Conservation (phyloP, 1,284 basidiomycete species). For the Leccinum fallax region DNA sequence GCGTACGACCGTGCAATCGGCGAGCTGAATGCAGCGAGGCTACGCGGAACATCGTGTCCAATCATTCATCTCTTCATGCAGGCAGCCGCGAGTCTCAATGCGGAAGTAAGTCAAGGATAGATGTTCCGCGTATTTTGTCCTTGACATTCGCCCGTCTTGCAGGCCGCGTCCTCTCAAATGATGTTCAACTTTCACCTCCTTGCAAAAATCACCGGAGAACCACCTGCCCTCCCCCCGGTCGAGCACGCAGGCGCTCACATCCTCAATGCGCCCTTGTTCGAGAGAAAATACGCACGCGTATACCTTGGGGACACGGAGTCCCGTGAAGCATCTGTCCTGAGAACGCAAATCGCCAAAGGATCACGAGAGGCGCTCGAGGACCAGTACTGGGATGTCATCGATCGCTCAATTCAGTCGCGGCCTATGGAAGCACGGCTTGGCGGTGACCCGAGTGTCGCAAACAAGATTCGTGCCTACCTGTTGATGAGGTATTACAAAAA, state of each 20-base stretch:
- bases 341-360: slow-evolving; percentile 72
- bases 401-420: slow-evolving; percentile 81
- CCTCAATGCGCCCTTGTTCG: slow-evolving; percentile 71
- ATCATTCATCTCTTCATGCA: slow-evolving; percentile 71
- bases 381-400: slow-evolving; percentile 86
- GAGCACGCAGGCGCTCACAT: slow-evolving; percentile 79
- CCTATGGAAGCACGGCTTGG: slow-evolving; percentile 89
- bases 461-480: slow-evolving; percentile 88
- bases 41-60: slow-evolving; percentile 73
- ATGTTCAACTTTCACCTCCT: slow-evolving; percentile 73
- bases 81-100: slow-evolving; percentile 56
- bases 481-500: slow-evolving; percentile 79
- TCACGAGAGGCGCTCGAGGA: slow-evolving; percentile 77
- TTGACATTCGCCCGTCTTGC: slow-evolving; percentile 1
- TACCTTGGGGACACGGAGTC: slow-evolving; percentile 72
- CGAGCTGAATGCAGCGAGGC: slow-evolving; percentile 72
- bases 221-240: slow-evolving; percentile 65
- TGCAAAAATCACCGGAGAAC: slow-evolving; percentile 69
- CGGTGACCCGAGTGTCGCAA: slow-evolving; percentile 87
- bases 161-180: slow-evolving; percentile 59
- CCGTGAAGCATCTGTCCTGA: slow-evolving; percentile 61
- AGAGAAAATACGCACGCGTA: slow-evolving; percentile 72
- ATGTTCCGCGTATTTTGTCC: slow-evolving; percentile 6
- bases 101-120: slow-evolving; percentile 48
- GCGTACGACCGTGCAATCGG: slow-evolving; percentile 84